Evolutionary conservation across 164 flowering plant species (phyloP).

Genomic region (Euptelea pleiosperma): DNA sequence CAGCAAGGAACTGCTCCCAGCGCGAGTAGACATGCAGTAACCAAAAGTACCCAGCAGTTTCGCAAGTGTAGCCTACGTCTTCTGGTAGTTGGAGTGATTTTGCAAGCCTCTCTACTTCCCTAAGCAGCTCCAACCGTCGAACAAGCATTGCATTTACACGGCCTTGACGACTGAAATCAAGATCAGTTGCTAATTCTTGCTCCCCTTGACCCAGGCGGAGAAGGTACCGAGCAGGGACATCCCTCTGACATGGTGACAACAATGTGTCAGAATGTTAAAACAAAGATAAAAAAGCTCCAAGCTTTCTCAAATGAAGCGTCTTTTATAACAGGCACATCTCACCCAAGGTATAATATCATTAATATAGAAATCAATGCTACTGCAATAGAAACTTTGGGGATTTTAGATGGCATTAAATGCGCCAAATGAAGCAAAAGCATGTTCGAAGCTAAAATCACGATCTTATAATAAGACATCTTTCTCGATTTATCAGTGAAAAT

Average conservation of each 20-base stretch:
- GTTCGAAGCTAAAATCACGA: too few species aligned
- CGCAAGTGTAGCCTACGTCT: constrained; percentile 97
- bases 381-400: neutral
- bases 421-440: too few species aligned
- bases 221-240: constrained; percentile 99
- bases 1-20: constrained; percentile 95
- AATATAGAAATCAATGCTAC: neutral
- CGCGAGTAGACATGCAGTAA: constrained; percentile 94
- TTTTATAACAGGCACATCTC: too few species aligned
- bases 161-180: constrained; percentile 96
- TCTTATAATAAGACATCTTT: too few species aligned
- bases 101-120: constrained; percentile 95
- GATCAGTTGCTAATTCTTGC: constrained; percentile 96
- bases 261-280: neutral
- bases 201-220: constrained; percentile 99
- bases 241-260: constrained; percentile 54
- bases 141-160: constrained; percentile 99
- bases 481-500: too few species aligned
- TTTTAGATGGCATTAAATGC: too few species aligned
- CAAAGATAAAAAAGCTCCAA: neutral
- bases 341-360: neutral
- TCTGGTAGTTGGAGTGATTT: constrained; percentile 89
- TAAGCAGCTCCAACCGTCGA: constrained; percentile 80
- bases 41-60: constrained; percentile 99
- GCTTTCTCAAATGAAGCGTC: too few species aligned